Evolutionary conservation across 345 rosid species (phyloP).

Genomic region (Dipteronia dyeriana): DNA sequence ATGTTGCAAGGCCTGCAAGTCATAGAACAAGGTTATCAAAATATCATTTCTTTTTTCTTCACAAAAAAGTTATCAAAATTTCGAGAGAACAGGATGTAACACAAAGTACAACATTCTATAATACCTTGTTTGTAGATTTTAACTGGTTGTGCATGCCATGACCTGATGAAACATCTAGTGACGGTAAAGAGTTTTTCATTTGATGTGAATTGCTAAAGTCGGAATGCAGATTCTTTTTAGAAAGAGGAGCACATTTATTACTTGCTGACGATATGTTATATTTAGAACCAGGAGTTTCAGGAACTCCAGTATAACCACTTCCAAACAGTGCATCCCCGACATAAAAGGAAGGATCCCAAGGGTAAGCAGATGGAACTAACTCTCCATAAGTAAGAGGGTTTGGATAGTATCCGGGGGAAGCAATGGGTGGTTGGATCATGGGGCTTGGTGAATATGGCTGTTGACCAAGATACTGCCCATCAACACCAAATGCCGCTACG

Average conservation of each 20-base stretch:
- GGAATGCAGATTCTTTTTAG: conserved; percentile 10
- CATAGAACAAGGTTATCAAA: conserved; percentile 1
- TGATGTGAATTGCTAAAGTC: conserved; percentile 25
- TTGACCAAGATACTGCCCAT: conserved; percentile 35
- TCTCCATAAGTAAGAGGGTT: conserved; percentile 42
- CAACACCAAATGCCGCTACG: conserved; percentile 30
- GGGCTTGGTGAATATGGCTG: conserved; percentile 35
- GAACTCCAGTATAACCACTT: conserved; percentile 31
- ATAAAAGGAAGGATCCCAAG: conserved; percentile 37
- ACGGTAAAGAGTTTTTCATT: conserved; percentile 31
- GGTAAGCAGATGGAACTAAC: conserved; percentile 29
- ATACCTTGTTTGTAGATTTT: conserved; percentile 46
- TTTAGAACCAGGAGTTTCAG: conserved; percentile 35
- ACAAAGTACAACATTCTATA: conserved; percentile 5
- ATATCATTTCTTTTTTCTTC: background rate
- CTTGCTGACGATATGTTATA: conserved; percentile 42
- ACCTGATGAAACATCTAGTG: conserved; percentile 22
- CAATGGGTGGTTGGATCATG: conserved; percentile 23
- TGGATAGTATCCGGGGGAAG: conserved; percentile 42
- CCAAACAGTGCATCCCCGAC: conserved; percentile 26
- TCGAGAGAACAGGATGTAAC: background rate
- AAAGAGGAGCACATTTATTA: conserved; percentile 20
- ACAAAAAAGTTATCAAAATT: background rate
- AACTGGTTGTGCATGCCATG: conserved; percentile 36
- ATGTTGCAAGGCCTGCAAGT: conserved; percentile 17